Percentiles rank a stretch among this genome's conserved stretches.
phyloP scores from a whole-genome alignment of 139 green algal species.

The Tetraselmis striata region DNA sequence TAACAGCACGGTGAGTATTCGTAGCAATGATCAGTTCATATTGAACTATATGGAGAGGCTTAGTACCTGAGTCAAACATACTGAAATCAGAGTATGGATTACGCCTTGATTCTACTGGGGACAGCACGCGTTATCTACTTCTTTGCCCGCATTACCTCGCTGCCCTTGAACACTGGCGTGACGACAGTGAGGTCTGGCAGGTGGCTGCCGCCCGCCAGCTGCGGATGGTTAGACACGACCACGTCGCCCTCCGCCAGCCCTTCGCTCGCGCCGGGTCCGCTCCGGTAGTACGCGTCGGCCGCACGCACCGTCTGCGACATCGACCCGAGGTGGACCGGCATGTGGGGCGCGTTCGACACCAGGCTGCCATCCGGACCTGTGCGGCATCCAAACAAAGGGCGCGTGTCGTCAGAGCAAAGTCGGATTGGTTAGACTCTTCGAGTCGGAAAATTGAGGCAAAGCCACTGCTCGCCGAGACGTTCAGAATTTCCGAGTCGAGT shows the following conservation, averaged over 20 bases:
- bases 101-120: too few relatives aligned
- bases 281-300: slow-evolving; percentile 10
- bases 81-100: too few relatives aligned
- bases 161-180: slow-evolving; percentile 79
- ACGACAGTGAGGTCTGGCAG: slow-evolving; percentile 98
- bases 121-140: too few relatives aligned
- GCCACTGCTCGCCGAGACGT: too few relatives aligned
- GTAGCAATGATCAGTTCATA: too few relatives aligned
- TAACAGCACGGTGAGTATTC: too few relatives aligned
- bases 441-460: too few relatives aligned
- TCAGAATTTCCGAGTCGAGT: too few relatives aligned
- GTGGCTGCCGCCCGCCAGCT: slow-evolving; percentile 85
- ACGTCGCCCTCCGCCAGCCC: slow-evolving; percentile 78
- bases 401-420: not conserved
- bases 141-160: too few relatives aligned
- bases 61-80: too few relatives aligned
- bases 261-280: slow-evolving; percentile 32
- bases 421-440: slow-evolving; percentile 22
- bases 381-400: not conserved
- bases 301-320: slow-evolving; percentile 82
- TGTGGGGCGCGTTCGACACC: slow-evolving; percentile 96
- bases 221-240: slow-evolving; percentile 89
- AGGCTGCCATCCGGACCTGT: slow-evolving; percentile 66
- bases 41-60: too few relatives aligned
- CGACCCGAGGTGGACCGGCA: slow-evolving; percentile 94